Evolutionary conservation across 2,329 filamentous ascomycete species (phyloP), one percentile per base, ranked within the genome.

Genomic region (Alternaria gaisen): DNA sequence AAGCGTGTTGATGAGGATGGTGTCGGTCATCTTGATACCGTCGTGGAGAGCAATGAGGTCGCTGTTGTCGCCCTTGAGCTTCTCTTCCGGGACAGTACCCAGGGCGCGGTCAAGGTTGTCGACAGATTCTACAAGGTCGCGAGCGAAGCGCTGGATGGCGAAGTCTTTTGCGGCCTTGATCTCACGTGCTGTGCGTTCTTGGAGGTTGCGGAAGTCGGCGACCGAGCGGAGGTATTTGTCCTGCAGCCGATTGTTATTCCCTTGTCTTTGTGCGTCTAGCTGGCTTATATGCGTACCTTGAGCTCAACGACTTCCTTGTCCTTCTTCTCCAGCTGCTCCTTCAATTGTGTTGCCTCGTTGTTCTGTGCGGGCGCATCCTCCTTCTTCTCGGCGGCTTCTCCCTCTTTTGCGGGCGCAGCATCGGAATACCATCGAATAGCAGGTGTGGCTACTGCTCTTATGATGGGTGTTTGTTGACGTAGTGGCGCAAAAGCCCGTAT

Each of bases 51-150:
- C 91, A 62, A 86, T 82, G 36, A 98, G 85, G 68, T 97, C 93
- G 77, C 91, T 85, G 78, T 88, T 87, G 24, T 87, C 82, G 53
- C 86, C 71, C 22, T 83, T 83, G 65, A 96, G 85, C 81, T 92
- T 92, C 41, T 93, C 90, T 61, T 86, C 78, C 20, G 92, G 89
- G 12, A 97, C 94, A 74, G 90, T 93, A 65, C 84, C 80, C 43
- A 99, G 87, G 43, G 95, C 95, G 69, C 94, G 94, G 82, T 99
- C 95, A 66, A 99, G 89, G 86, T 98, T 99, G 83, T 99, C 95
- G 75, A 99, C 90, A 76, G 88, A 93, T 79, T 99, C 95, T 71
- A 98, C 88, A 46, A 99, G 89, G 81, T 99, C 95, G 80, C 93
- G 91, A 76, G 94, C 93, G 82, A 99, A 98, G 70, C 90, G 84